Conservation (phyloP, 202 grass and related monocot genomes). For the Setaria viridis region DNA sequence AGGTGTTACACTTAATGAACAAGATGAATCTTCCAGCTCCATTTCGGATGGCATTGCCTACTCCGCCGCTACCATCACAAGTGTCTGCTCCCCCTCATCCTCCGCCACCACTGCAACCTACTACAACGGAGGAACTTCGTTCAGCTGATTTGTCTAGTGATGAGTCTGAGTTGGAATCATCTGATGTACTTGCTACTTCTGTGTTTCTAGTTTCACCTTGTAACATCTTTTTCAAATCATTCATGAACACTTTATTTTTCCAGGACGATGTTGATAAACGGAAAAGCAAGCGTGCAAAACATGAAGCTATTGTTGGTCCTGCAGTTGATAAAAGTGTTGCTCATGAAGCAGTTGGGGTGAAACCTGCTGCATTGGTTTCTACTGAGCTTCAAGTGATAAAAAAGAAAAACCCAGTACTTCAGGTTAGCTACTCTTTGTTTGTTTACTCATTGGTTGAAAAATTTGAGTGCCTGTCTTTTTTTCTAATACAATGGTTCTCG, state of each 20-base stretch:
- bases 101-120: conserved; percentile 53
- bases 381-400: conserved; percentile 81
- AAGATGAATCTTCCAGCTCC: conserved; percentile 98
- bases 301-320: conserved; percentile 83
- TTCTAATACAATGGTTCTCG: conserved; percentile 42
- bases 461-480: neutral
- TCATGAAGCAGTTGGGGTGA: conserved; percentile 91
- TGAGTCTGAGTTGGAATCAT: conserved; percentile 97
- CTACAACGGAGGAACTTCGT: conserved; percentile 42
- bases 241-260: conserved; percentile 8
- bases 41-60: conserved; percentile 94
- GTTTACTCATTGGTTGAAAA: neutral
- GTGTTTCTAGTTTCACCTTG: conserved; percentile 23
- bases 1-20: conserved; percentile 99
- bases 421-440: conserved; percentile 61
- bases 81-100: conserved; percentile 57
- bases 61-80: conserved; percentile 76
- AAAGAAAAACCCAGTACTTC: conserved; percentile 88
- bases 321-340: conserved; percentile 86
- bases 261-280: conserved; percentile 71
- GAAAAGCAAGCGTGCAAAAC: conserved; percentile 67
- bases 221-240: conserved; percentile 18
- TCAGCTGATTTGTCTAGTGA: conserved; percentile 77
- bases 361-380: conserved; percentile 72
- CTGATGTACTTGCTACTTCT: conserved; percentile 69